Evolutionary conservation across 73 alveolate genomes (phyloP).

Genomic region (Blepharisma stoltei): DNA sequence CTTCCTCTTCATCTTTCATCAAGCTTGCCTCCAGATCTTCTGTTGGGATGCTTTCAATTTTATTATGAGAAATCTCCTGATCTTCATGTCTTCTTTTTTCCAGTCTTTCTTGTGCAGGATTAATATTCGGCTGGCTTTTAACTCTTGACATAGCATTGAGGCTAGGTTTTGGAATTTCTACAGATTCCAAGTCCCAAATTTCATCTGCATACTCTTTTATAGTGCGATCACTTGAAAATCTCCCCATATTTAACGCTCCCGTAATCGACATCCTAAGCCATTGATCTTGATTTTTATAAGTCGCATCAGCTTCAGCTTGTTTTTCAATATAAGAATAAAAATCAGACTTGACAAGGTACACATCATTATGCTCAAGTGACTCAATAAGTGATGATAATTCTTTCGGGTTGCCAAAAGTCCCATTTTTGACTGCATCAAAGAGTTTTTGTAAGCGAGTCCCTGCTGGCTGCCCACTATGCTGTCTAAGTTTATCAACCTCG

Average conservation of each 20-base stretch:
- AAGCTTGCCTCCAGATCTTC: too few species aligned
- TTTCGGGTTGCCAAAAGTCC: constrained; percentile 26
- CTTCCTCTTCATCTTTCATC: too few species aligned
- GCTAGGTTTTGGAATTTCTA: constrained; percentile 57
- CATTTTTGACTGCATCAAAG: neutral
- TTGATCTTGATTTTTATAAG: constrained; percentile 50
- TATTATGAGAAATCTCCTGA: too few species aligned
- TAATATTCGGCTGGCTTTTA: constrained; percentile 54
- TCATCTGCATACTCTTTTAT: constrained; percentile 75
- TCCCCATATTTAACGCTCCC: constrained; percentile 67
- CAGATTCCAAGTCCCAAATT: constrained; percentile 63
- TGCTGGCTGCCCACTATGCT: constrained; percentile 54
- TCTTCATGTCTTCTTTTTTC: constrained; percentile 47
- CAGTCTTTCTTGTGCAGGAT: neutral
- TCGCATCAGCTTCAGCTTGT: constrained; percentile 61
- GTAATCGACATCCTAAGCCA: constrained; percentile 81
- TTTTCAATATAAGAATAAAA: constrained; percentile 40
- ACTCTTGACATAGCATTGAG: constrained; percentile 53
- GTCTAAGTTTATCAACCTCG: constrained; percentile 44
- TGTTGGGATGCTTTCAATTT: too few species aligned
- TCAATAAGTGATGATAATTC: constrained; percentile 15
- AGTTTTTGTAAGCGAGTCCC: constrained; percentile 1
- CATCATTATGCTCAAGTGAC: neutral
- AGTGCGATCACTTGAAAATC: constrained; percentile 81
- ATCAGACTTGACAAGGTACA: constrained; percentile 4